A percentile compares a stretch with the other conserved stretches of the same genome.
Evolutionary conservation across 2,329 filamentous ascomycete species (phyloP).

Genomic region (Chlorencoelia australis): DNA sequence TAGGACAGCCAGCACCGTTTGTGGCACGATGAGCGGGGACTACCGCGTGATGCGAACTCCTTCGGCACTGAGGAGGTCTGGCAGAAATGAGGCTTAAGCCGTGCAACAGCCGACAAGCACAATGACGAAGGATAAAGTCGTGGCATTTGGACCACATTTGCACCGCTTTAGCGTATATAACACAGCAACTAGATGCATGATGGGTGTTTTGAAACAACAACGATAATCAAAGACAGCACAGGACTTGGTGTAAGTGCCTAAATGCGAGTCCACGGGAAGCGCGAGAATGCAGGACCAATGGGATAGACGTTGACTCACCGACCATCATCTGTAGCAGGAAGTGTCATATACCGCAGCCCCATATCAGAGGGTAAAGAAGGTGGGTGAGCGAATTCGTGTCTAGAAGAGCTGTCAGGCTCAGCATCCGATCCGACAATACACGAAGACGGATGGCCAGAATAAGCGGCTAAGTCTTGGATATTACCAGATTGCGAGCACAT

Average conservation of each 20-base stretch:
- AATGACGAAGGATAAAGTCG: conserved; percentile 18
- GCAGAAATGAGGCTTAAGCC: conserved; percentile 22
- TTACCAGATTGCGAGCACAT: conserved; percentile 30
- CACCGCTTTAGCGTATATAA: conserved; percentile 12
- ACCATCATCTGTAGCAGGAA: conserved; percentile 27
- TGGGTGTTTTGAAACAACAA: conserved; percentile 8
- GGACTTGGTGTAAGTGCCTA: conserved; percentile 17
- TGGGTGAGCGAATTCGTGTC: conserved; percentile 23
- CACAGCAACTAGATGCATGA: conserved; percentile 12
- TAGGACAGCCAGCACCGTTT: conserved; percentile 22
- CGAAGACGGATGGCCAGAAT: conserved; percentile 24
- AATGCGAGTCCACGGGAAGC: conserved; percentile 14
- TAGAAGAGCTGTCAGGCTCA: conserved; percentile 27
- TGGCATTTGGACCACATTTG: conserved; percentile 18
- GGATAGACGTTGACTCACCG: conserved; percentile 21
- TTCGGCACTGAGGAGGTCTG: conserved; percentile 15
- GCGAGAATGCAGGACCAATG: conserved; percentile 21
- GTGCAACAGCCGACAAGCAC: conserved; percentile 19
- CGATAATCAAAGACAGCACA: conserved; percentile 8
- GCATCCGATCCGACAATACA: conserved; percentile 25
- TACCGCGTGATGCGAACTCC: conserved; percentile 23
- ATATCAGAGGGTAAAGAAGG: conserved; percentile 25
- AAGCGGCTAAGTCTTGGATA: conserved; percentile 26
- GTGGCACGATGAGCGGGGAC: conserved; percentile 20
- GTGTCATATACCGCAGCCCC: conserved; percentile 27